phyloP scores from a whole-genome alignment of 2,329 filamentous ascomycete species.

The Ceratocystis albifundus region DNA sequence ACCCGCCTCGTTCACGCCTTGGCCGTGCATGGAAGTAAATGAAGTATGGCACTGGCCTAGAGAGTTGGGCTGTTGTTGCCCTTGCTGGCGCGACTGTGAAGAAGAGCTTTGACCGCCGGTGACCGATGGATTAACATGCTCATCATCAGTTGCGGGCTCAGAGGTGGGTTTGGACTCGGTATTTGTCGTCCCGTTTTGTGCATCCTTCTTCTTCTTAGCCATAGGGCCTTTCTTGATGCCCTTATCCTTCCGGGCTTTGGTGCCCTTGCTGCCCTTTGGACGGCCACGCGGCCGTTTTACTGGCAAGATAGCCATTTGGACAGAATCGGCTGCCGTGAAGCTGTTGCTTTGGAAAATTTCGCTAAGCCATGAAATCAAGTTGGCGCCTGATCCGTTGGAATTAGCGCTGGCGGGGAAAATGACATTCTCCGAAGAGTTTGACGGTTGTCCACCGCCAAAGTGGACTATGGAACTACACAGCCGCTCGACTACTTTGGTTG shows the following conservation, averaged over 20 bases:
- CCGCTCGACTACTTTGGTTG: slow-evolving; percentile 47
- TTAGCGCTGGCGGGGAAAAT: slow-evolving; percentile 46
- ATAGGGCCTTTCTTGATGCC: slow-evolving; percentile 19
- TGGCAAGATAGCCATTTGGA: slow-evolving; percentile 15
- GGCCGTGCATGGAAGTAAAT: slow-evolving; percentile 7
- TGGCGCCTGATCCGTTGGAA: slow-evolving; percentile 45
- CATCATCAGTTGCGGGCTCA: background rate
- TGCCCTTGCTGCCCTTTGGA: slow-evolving; percentile 41
- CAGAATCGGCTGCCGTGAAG: slow-evolving; percentile 19
- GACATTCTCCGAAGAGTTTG: slow-evolving; percentile 39
- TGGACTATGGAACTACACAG: slow-evolving; percentile 52
- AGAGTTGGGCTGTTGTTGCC: background rate
- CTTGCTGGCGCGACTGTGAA: slow-evolving; percentile 8
- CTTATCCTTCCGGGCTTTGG: slow-evolving; percentile 35
- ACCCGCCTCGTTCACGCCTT: background rate
- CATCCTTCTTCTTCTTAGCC: slow-evolving; percentile 16
- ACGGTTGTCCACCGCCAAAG: slow-evolving; percentile 49
- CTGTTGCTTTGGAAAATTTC: slow-evolving; percentile 44
- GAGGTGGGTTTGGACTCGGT: background rate
- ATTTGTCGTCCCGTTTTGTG: background rate
- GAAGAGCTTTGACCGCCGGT: background rate
- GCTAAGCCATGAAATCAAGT: slow-evolving; percentile 50
- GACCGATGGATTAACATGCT: background rate
- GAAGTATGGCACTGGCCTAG: slow-evolving; percentile 1
- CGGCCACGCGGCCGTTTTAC: slow-evolving; percentile 35